Evolutionary conservation across 176 grass and related monocot genomes (phyloP).

Genomic region (Eragrostis nindensis): DNA sequence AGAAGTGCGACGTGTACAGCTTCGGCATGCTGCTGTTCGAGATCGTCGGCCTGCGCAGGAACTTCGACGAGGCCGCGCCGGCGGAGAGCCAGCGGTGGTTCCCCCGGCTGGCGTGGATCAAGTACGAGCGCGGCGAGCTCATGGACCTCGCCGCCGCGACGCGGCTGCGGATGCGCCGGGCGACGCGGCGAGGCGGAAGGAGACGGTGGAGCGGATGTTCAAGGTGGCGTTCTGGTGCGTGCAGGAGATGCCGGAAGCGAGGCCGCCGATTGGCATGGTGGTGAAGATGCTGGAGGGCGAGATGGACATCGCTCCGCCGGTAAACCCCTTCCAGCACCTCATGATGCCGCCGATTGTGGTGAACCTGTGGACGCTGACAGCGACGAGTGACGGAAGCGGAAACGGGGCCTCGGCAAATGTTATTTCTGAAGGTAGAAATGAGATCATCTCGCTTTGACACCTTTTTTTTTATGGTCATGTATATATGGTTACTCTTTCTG

Average conservation of each 20-base stretch:
- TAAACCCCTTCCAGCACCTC: conserved; percentile 20
- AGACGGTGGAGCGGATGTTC: conserved; percentile 24
- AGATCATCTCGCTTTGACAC: no score
- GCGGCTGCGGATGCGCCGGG: no score
- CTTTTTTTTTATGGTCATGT: no score
- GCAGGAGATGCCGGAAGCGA: conserved; percentile 37
- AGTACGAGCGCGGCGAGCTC: conserved; percentile 6
- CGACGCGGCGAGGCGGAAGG: not conserved
- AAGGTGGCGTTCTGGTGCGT: conserved; percentile 56
- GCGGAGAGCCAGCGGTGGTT: conserved; percentile 29
- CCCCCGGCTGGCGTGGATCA: conserved; percentile 22
- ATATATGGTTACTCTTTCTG: no score
- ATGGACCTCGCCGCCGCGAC: not conserved
- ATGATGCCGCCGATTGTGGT: not conserved
- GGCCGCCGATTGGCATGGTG: conserved; percentile 52
- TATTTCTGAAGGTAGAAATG: no score
- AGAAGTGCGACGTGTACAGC: conserved; percentile 59
- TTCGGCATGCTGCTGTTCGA: conserved; percentile 55
- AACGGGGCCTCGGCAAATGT: not conserved
- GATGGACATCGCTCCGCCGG: conserved; percentile 17
- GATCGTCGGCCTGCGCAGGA: conserved; percentile 40
- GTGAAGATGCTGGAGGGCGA: conserved; percentile 56
- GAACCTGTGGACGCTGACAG: not conserved
- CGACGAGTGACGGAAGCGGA: not conserved
- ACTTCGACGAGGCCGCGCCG: conserved; percentile 26